These are phyloP conservation scores for Chrysoporthe puriensis DNA, from an alignment of 2,329 filamentous ascomycete genomes.

Conservation along the genomic window DNA sequence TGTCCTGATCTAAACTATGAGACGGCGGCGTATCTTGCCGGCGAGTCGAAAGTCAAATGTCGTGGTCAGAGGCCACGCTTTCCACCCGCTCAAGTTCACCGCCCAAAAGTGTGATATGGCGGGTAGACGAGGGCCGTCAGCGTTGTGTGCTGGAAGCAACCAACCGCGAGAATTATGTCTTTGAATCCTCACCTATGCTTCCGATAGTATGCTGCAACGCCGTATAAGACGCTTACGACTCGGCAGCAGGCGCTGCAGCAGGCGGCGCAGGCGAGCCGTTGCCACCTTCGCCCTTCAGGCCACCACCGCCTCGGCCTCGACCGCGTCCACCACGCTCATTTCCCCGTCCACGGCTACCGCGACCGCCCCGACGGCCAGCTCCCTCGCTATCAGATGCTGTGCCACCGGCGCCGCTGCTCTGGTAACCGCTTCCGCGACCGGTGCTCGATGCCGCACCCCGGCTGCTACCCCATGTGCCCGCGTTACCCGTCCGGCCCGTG, in stretches of 20 bases:
- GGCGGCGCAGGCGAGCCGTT: conserved; percentile 56
- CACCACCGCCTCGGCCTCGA: conserved; percentile 59
- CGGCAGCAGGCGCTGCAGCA: conserved; percentile 51
- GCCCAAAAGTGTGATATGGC: background rate
- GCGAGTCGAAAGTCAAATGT: background rate
- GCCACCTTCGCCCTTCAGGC: conserved; percentile 61
- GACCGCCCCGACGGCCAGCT: conserved; percentile 56
- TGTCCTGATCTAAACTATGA: conserved; percentile 4
- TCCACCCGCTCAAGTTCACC: conserved; percentile 3
- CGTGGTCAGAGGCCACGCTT: background rate
- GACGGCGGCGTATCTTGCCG: background rate
- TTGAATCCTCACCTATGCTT: background rate
- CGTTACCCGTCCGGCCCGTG: conserved; percentile 62
- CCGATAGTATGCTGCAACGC: background rate
- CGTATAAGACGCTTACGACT: conserved; percentile 19
- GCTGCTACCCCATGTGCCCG: conserved; percentile 69
- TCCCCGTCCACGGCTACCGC: conserved; percentile 59
- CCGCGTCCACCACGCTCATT: conserved; percentile 60
- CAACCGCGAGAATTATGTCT: conserved; percentile 3
- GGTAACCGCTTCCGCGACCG: conserved; percentile 71
- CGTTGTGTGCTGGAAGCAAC: background rate
- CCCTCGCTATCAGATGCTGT: conserved; percentile 72
- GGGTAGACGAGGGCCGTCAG: background rate
- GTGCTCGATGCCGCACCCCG: conserved; percentile 62
- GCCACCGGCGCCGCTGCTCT: conserved; percentile 80